These are phyloP conservation scores for Anaeromyces robustus DNA, from an alignment of 192 early-diverging fungal genomes.

Conservation along the genomic window DNA sequence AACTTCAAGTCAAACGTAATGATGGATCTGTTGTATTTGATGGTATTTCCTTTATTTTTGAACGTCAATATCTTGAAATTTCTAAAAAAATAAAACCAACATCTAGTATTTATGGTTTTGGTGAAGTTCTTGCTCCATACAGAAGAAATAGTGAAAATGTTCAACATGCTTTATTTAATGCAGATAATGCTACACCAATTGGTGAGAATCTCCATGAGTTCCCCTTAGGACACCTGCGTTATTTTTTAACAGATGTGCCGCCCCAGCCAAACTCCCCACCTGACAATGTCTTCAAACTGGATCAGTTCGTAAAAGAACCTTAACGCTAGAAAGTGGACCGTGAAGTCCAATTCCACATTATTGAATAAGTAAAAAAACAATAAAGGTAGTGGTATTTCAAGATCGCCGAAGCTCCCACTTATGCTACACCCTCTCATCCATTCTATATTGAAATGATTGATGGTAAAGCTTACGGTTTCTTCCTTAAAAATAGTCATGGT, in stretches of 20 bases:
- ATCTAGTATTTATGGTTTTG: slow-evolving; percentile 54
- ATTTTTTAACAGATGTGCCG: no score
- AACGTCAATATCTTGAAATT: slow-evolving; percentile 50
- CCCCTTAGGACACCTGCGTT: no score
- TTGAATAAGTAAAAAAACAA: slow-evolving; percentile 52
- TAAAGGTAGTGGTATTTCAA: no score
- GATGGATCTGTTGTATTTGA: not conserved
- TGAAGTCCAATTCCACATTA: slow-evolving; percentile 28
- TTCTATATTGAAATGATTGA: slow-evolving; percentile 47
- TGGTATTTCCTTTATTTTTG: slow-evolving; percentile 27
- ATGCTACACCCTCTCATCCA: slow-evolving; percentile 39
- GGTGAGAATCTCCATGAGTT: slow-evolving; percentile 46
- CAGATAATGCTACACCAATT: slow-evolving; percentile 22
- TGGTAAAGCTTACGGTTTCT: slow-evolving; percentile 26
- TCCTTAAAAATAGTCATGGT: slow-evolving; percentile 43
- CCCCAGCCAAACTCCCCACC: no score
- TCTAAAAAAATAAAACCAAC: slow-evolving; percentile 25
- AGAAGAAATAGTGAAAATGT: slow-evolving; percentile 21
- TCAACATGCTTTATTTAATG: slow-evolving; percentile 16
- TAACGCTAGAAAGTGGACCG: no score
- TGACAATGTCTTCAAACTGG: no score
- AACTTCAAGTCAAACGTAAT: not conserved
- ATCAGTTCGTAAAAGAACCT: no score
- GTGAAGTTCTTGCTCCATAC: slow-evolving; percentile 36
- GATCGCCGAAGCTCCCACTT: no score